Evolutionary conservation across 179 eudicot species (phyloP), one percentile per base, ranked within the genome.

Genomic region (Spinacia oleracea): DNA sequence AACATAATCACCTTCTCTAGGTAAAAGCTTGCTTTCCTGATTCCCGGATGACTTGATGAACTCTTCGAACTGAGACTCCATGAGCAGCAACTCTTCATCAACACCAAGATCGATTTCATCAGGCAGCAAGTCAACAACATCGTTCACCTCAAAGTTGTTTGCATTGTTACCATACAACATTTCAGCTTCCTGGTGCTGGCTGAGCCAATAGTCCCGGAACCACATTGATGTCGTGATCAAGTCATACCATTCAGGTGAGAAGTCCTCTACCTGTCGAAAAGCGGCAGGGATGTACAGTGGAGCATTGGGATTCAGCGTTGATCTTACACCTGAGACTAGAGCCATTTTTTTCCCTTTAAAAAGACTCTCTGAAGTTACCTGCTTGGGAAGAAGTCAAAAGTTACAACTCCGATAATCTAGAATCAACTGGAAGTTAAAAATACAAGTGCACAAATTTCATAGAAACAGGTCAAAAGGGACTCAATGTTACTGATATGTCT

Each of bases 121-220:
- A 4, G 98, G 97, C 53, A 91, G 85, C 84, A 87, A 51, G 72
- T 89, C 90, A 55, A 51, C 88, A 76, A 91, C 83, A 48, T 88
- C 86, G 68, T 79, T 53, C 48, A 81, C 74, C n/a, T 65, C 87
- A 35, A 77, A 72, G 67, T 80, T 91, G 48, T 80, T 81, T 38
- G 84, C 82, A 34, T 75, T 51, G 71, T 81, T 79, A 23, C 77
- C 88, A 63, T 81, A 87, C 55, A 84, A 77, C 40, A 80, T 56
- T 82, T 87, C 89, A 29, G 89, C 87, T 69, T 88, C 92, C 83
- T 90, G 97, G 67, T 83, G 88, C 82, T 95, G 97, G 83, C 89
- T 87, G 35, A 96, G 87, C 99, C 99, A 96, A 82, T 96, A 93
- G 81, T 93, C 96, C 38, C 89, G 90, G 85, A 91, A 96, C 99